Conservation (phyloP, 768 basidiomycete genomes). For the Phylloporus arenicola region DNA sequence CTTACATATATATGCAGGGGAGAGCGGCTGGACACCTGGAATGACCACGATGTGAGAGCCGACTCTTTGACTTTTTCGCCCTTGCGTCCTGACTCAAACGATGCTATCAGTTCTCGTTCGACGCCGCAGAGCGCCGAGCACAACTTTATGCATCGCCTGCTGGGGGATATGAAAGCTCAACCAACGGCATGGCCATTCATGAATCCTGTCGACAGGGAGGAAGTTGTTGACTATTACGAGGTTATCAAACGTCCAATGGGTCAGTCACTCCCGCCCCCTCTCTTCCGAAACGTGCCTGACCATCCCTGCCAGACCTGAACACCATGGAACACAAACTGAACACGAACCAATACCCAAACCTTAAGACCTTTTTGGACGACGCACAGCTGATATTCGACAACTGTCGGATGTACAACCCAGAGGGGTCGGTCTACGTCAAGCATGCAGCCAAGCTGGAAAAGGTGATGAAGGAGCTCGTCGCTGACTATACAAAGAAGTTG, state of each 20-base stretch:
- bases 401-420: slow-evolving; percentile 83
- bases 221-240: slow-evolving; percentile 87
- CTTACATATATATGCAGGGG: slow-evolving; percentile 48
- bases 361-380: slow-evolving; percentile 74
- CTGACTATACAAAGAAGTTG: slow-evolving; percentile 22
- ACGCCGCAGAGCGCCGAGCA: slow-evolving; percentile 53
- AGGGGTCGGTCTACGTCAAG: slow-evolving; percentile 71
- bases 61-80: neutral
- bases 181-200: slow-evolving; percentile 85
- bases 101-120: slow-evolving; percentile 31
- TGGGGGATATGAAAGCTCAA: slow-evolving; percentile 74
- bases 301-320: slow-evolving; percentile 54
- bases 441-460: slow-evolving; percentile 83
- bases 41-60: slow-evolving; percentile 64
- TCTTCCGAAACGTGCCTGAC: neutral
- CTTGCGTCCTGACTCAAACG: slow-evolving; percentile 1
- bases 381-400: slow-evolving; percentile 85
- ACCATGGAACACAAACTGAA: slow-evolving; percentile 92
- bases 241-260: slow-evolving; percentile 92
- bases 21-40: slow-evolving; percentile 88
- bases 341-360: slow-evolving; percentile 70
- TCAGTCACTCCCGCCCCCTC: slow-evolving; percentile 32
- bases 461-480: slow-evolving; percentile 55
- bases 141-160: slow-evolving; percentile 66
- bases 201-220: slow-evolving; percentile 69